Percentiles rank a stretch among this genome's conserved stretches.
Conservation (phyloP, 169 alveolate species). For the Haemoproteus tartakovskyi region DNA sequence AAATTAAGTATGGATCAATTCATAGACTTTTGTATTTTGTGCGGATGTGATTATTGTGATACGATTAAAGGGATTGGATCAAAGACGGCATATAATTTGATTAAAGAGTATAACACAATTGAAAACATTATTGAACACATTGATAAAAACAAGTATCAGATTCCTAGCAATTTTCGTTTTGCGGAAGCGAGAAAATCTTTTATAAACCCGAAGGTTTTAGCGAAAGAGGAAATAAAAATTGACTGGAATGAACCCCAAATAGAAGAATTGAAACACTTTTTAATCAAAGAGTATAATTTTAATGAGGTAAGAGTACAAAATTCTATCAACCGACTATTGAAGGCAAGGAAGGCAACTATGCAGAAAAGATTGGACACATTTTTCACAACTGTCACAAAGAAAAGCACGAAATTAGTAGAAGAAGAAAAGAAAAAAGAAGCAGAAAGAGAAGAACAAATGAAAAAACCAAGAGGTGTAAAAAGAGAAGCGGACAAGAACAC, state of each 20-base stretch:
- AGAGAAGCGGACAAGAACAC: slow-evolving; percentile 2
- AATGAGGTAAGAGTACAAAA: slow-evolving; percentile 77
- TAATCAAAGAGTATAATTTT: slow-evolving; percentile 79
- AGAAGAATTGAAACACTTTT: slow-evolving; percentile 79
- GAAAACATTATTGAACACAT: slow-evolving; percentile 84
- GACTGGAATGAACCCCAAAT: slow-evolving; percentile 76
- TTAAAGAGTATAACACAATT: slow-evolving; percentile 85
- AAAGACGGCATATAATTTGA: slow-evolving; percentile 90
- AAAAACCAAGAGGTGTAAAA: slow-evolving; percentile 13
- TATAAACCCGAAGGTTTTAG: slow-evolving; percentile 73
- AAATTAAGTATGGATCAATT: slow-evolving; percentile 88
- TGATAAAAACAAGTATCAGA: slow-evolving; percentile 69
- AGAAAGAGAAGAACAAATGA: too few species aligned
- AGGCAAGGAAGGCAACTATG: slow-evolving; percentile 68
- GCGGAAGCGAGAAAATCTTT: slow-evolving; percentile 79
- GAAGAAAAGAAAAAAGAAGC: slow-evolving; percentile 47
- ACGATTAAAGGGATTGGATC: slow-evolving; percentile 95
- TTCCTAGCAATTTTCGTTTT: slow-evolving; percentile 68
- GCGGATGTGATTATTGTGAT: slow-evolving; percentile 98
- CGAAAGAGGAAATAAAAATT: slow-evolving; percentile 63
- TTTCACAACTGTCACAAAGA: slow-evolving; percentile 52
- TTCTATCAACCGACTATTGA: slow-evolving; percentile 69
- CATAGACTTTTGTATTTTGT: slow-evolving; percentile 95
- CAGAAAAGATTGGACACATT: slow-evolving; percentile 67
- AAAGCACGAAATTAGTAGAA: slow-evolving; percentile 43